These are phyloP conservation scores for Simplicillium sp. DNA, from an alignment of 2,329 filamentous ascomycete species.

Conservation along the genomic window DNA sequence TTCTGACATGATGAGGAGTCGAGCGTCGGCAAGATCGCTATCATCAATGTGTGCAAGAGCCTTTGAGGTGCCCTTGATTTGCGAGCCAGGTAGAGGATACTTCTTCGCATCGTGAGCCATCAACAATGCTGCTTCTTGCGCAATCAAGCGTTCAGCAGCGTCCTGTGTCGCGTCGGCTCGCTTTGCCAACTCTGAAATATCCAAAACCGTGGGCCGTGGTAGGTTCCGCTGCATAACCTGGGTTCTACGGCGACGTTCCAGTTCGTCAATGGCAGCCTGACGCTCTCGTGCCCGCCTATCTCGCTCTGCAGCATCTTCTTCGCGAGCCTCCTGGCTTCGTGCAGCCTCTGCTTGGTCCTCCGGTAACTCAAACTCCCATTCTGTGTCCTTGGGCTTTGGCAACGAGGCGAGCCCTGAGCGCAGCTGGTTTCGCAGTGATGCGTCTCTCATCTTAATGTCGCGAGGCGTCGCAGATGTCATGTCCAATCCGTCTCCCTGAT, in stretches of 20 bases:
- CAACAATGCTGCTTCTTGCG: constrained; percentile 66
- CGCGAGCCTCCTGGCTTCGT: constrained; percentile 35
- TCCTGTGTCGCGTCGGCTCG: constrained; percentile 52
- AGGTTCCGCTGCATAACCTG: constrained; percentile 84
- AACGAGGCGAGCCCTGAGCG: constrained; percentile 68
- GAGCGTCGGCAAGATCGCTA: constrained; percentile 61
- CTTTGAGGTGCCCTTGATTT: constrained; percentile 51
- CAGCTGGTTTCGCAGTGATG: constrained; percentile 59
- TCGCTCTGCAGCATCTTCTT: constrained; percentile 57
- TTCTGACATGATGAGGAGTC: constrained; percentile 67
- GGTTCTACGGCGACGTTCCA: constrained; percentile 74
- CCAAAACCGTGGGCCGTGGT: constrained; percentile 65
- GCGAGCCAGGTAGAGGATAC: constrained; percentile 60
- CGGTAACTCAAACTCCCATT: constrained; percentile 89
- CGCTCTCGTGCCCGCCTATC: constrained; percentile 71
- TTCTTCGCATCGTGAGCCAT: constrained; percentile 74
- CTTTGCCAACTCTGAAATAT: constrained; percentile 59
- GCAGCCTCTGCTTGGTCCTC: constrained; percentile 62
- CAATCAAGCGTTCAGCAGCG: constrained; percentile 59
- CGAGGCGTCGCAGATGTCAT: constrained; percentile 65
- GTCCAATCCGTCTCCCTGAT: constrained; percentile 59
- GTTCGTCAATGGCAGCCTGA: constrained; percentile 61
- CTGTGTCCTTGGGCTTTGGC: constrained; percentile 84
- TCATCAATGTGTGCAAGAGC: constrained; percentile 61
- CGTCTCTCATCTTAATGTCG: constrained; percentile 63